Conservation (phyloP, 2,329 filamentous ascomycete genomes). For the Aspergillus sojae region DNA sequence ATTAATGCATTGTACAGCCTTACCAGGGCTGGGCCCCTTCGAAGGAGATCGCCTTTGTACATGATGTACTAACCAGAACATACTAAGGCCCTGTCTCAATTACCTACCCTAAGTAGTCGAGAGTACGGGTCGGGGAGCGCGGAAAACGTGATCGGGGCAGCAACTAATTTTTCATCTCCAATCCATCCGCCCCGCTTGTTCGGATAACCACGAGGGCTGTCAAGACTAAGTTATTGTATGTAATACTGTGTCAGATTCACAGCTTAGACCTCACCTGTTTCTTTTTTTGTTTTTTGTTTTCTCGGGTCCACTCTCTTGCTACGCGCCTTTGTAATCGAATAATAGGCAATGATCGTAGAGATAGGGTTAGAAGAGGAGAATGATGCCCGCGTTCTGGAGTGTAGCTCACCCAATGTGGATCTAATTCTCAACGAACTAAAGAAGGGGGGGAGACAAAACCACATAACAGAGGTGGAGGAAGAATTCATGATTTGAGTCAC, state of each 20-base stretch:
- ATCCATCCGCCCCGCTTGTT: slow-evolving; percentile 21
- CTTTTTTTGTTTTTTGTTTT: not conserved
- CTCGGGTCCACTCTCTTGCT: not conserved
- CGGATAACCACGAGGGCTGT: slow-evolving; percentile 25
- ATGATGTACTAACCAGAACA: not conserved
- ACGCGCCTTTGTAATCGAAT: not conserved
- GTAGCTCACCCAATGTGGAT: not conserved
- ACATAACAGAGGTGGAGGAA: not conserved
- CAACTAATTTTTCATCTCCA: slow-evolving; percentile 17
- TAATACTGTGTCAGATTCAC: slow-evolving; percentile 9
- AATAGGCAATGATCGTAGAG: not conserved
- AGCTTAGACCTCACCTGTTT: not conserved
- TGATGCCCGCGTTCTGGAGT: not conserved
- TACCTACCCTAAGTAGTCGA: slow-evolving; percentile 1
- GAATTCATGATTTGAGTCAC: not conserved
- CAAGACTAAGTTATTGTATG: slow-evolving; percentile 18
- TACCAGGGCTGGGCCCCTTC: slow-evolving; percentile 19
- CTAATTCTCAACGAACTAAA: not conserved
- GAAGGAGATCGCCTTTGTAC: not conserved
- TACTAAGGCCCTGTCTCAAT: not conserved
- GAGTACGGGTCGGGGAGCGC: slow-evolving; percentile 9
- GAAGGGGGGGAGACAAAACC: not conserved
- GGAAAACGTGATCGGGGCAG: slow-evolving; percentile 21
- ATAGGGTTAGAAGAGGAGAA: not conserved
- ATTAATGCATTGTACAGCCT: slow-evolving; percentile 21